Evolutionary conservation across 1,284 basidiomycete species (phyloP), one percentile per base, ranked within the genome.

Genomic region (Marasmius tenuissimus): DNA sequence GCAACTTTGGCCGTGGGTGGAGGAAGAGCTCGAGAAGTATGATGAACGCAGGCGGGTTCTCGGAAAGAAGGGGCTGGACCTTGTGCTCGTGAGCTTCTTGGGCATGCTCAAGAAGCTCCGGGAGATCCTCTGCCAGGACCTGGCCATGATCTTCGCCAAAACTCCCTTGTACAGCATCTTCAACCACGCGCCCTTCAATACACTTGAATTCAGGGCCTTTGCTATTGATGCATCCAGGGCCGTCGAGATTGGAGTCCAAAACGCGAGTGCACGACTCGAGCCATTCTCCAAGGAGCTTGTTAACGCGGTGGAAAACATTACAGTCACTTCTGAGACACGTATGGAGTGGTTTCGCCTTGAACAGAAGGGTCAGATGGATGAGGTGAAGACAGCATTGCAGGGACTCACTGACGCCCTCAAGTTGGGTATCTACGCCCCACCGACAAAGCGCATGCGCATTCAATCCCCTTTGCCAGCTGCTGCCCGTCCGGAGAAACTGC

Each of bases 51-150:
- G 61, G 12, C 20, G 38, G 12, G 18, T 58, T 35, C 60, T 58
- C 16, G 18, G 10, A 2, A 10, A 48, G 20, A 20, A 48, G 22
- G 64, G 65, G 1, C 34, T 14, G 16, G 70, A 72, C 53, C 58
- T 63, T 22, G 61, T 67, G 2, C 63, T 71, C 3, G 52, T 38
- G 10, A 53, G 63, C 10, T 68, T 72, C 33, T 60, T 71, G 16
- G 20, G 34, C 4, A 20, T 70, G 6, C 59, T 72, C 1, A 18
- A 49, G 9, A 63, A 61, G 37, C 60, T 70, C 12, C 63, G 62
- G 18, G 55, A 16, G 1, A 49, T 73, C 33, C 60, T 74, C 8
- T 60, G 73, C 37, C 70, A 75, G 60, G 71, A 73, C 55, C 53
- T 63, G n/a, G 72, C 70, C 9, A 48, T 73, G 1, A 62, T 72